Conservation (phyloP, 2,329 filamentous ascomycete genomes). For the Aspergillus sp. region DNA sequence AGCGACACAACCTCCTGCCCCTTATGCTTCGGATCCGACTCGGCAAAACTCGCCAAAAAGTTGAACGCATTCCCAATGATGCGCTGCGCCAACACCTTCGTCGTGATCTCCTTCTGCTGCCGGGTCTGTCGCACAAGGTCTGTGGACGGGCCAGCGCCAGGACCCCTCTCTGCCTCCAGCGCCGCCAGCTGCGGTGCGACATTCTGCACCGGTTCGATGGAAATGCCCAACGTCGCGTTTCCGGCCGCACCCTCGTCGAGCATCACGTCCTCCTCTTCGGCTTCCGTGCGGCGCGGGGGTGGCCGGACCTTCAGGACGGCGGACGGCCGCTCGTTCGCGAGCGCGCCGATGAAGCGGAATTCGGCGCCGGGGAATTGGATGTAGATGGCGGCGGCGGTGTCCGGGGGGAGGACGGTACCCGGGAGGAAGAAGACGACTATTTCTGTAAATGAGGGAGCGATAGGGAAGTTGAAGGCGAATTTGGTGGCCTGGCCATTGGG, state of each 20-base stretch:
- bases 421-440: conserved; percentile 88
- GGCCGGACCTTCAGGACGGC: conserved; percentile 78
- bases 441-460: conserved; percentile 62
- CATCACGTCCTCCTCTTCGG: conserved; percentile 43
- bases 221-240: conserved; percentile 75
- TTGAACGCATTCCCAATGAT: conserved; percentile 98
- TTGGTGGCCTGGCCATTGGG: conserved; percentile 58
- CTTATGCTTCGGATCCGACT: conserved; percentile 50
- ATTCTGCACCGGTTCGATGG: conserved; percentile 71
- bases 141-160: conserved; percentile 24
- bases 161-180: conserved; percentile 40
- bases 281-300: conserved; percentile 27
- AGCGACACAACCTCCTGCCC: conserved; percentile 88
- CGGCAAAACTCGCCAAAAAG: conserved; percentile 84
- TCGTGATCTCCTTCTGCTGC: conserved; percentile 53
- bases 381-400: conserved; percentile 86
- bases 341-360: conserved; percentile 83
- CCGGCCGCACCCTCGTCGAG: conserved; percentile 46
- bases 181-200: conserved; percentile 69
- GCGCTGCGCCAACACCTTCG: conserved; percentile 78
- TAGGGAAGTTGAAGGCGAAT: conserved; percentile 67
- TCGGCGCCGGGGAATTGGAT: conserved; percentile 67
- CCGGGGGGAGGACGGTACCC: conserved; percentile 67
- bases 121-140: conserved; percentile 28
- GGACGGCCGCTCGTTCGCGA: conserved; percentile 86